phyloP scores from a whole-genome alignment of 495 filamentous ascomycete genomes.

The Hypomontagnella monticulosa region DNA sequence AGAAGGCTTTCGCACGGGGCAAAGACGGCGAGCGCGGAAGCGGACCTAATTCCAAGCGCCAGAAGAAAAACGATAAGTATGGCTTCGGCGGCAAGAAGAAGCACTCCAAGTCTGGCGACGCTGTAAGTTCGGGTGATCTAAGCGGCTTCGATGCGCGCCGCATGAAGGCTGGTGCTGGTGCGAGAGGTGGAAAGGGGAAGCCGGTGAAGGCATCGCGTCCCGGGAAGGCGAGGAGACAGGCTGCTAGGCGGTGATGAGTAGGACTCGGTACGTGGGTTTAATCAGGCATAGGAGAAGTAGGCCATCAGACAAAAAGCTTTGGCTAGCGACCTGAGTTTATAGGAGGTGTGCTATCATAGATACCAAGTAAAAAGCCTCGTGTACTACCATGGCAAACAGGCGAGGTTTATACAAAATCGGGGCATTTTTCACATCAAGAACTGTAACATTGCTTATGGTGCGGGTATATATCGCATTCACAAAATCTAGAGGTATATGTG shows the following conservation, averaged over 20 bases:
- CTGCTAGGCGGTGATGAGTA: slow-evolving; percentile 37
- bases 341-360: slow-evolving; percentile 12
- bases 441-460: not conserved
- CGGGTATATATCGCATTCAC: slow-evolving; percentile 18
- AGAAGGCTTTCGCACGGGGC: slow-evolving; percentile 56
- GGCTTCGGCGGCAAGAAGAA: slow-evolving; percentile 96
- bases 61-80: slow-evolving; percentile 93
- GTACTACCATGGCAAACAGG: slow-evolving; percentile 5
- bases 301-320: no score
- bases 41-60: slow-evolving; percentile 73
- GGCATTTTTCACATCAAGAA: slow-evolving; percentile 1
- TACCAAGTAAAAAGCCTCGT: slow-evolving; percentile 21
- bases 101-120: slow-evolving; percentile 88
- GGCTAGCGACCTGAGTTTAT: not conserved
- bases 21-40: slow-evolving; percentile 49
- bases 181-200: slow-evolving; percentile 32
- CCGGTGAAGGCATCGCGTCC: slow-evolving; percentile 20
- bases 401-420: slow-evolving; percentile 7
- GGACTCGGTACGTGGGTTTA: no score
- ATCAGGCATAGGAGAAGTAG: no score
- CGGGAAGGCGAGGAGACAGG: slow-evolving; percentile 56
- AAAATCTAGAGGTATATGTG: not conserved
- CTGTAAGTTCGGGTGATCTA: slow-evolving; percentile 77
- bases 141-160: slow-evolving; percentile 79
- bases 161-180: slow-evolving; percentile 70